Conservation (phyloP, 768 basidiomycete species). For the Sutorius australiensis region DNA sequence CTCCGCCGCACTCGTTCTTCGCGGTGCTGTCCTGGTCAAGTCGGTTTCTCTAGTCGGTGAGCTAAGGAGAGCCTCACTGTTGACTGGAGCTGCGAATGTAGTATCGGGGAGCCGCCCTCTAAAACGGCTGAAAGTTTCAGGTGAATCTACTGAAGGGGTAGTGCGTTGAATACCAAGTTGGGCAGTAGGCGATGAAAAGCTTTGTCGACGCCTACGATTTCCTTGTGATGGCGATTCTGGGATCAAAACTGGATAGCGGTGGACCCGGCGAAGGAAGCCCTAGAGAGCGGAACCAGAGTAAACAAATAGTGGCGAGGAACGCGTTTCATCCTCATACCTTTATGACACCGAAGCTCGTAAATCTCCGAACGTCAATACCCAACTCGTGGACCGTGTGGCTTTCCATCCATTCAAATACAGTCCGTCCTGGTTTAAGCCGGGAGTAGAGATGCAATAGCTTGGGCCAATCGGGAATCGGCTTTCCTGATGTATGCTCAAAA, state of each 20-base stretch:
- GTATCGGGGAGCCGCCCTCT: slow-evolving; percentile 24
- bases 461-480: slow-evolving; percentile 77
- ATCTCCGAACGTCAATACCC: slow-evolving; percentile 89
- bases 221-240: slow-evolving; percentile 30
- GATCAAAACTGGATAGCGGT: slow-evolving; percentile 85
- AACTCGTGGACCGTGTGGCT: slow-evolving; percentile 60
- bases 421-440: slow-evolving; percentile 75
- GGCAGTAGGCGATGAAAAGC: slow-evolving; percentile 22
- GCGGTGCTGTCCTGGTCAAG: slow-evolving; percentile 29
- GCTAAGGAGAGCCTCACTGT: slow-evolving; percentile 19
- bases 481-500: slow-evolving; percentile 36
- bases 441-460: slow-evolving; percentile 85
- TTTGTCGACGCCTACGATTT: slow-evolving; percentile 30
- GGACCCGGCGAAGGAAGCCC: slow-evolving; percentile 90
- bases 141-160: slow-evolving; percentile 4
- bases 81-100: slow-evolving; percentile 15
- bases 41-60: slow-evolving; percentile 35
- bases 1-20: slow-evolving; percentile 64
- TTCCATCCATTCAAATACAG: slow-evolving; percentile 87
- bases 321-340: slow-evolving; percentile 50
- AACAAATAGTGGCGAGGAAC: background rate
- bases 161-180: slow-evolving; percentile 11
- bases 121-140: slow-evolving; percentile 14
- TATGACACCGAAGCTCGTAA: slow-evolving; percentile 95
- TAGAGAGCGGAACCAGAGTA: slow-evolving; percentile 21